Base-by-base conservation (phyloP, 768 basidiomycete genomes). In the Termitomyces sp. region DNA sequence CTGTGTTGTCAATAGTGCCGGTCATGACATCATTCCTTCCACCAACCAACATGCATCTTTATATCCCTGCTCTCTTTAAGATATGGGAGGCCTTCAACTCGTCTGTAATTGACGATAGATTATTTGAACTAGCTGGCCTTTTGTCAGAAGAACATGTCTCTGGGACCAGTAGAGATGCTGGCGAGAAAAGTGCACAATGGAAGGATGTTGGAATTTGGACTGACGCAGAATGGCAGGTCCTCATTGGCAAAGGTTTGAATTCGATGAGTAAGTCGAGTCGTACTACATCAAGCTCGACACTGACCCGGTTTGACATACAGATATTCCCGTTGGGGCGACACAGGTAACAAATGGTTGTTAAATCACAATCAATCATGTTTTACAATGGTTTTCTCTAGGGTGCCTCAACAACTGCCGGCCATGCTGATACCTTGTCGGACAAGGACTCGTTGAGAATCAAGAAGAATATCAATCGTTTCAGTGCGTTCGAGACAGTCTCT, bases 151-250 rank as follows among this genome's bases (percentile, higher is more conserved):
- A 88, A 63, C 85, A 90, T 63, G 76, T 86, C 22, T 69, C 81
- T 21, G 85, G 86, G 19, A 70, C 76, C 21, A 65, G 67, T 38
- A 80, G 82, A n/a, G 74, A 73, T 43, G 75, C 71, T n/a, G 83
- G 79, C 9, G 68, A 69, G 47, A 79, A 82, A 61, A 81, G 79
- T 48, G 77, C 83, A 8, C 70, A 73, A 54, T 88, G 85, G 84
- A 87, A 86, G 66, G 89, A 91, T 60, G 80, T 98, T 35, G 95
- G 95, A 12, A 94, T 98, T 53, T 94, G 93, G 82, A 85, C 82
- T 5, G 81, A 91, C 55, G 75, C 81, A 42, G 85, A 98, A 68
- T 98, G 93, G 85, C 82, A 83, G 53, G 74, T 88, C 26, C 72
- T 98, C 47, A 81, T 94, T 59, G 84, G 85, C 35, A 95, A 94